Percentiles rank a stretch among this genome's conserved stretches.
Evolutionary conservation across 2,329 filamentous ascomycete genomes (phyloP).

Genomic region (Fusarium xyrophilum): DNA sequence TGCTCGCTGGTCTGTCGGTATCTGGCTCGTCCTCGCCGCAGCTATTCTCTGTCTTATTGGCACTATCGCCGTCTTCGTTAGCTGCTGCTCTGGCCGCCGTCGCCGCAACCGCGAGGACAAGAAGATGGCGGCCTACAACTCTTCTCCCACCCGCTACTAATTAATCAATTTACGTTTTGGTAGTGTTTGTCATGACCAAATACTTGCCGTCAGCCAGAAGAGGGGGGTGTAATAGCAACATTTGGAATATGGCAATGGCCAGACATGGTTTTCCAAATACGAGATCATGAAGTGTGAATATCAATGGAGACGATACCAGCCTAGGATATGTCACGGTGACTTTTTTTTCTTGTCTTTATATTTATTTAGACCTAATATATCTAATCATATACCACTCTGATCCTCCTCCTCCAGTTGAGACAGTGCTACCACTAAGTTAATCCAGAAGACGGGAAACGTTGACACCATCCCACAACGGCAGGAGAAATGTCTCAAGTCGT

Average conservation of each 20-base stretch:
- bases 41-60: constrained; percentile 63
- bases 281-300: constrained; percentile 24
- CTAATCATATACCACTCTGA: not conserved
- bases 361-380: constrained; percentile 9
- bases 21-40: constrained; percentile 66
- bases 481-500: constrained; percentile 50
- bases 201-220: not conserved
- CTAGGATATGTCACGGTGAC: not conserved
- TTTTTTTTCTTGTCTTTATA: constrained; percentile 7
- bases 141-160: constrained; percentile 30
- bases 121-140: constrained; percentile 41
- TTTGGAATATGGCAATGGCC: constrained; percentile 13
- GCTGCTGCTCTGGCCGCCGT: constrained; percentile 63
- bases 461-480: constrained; percentile 54
- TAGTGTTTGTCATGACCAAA: not conserved
- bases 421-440: constrained; percentile 32
- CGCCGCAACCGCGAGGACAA: constrained; percentile 40
- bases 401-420: not conserved
- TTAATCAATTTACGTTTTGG: not conserved
- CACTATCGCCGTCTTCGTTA: constrained; percentile 64
- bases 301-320: constrained; percentile 16
- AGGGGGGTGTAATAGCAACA: constrained; percentile 16
- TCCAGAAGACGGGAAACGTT: constrained; percentile 50
- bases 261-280: constrained; percentile 11
- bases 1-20: constrained; percentile 60